Evolutionary conservation across 2,329 filamentous ascomycete species (phyloP), one percentile per base, ranked within the genome.

Genomic region (Pleoardoris graminearum): DNA sequence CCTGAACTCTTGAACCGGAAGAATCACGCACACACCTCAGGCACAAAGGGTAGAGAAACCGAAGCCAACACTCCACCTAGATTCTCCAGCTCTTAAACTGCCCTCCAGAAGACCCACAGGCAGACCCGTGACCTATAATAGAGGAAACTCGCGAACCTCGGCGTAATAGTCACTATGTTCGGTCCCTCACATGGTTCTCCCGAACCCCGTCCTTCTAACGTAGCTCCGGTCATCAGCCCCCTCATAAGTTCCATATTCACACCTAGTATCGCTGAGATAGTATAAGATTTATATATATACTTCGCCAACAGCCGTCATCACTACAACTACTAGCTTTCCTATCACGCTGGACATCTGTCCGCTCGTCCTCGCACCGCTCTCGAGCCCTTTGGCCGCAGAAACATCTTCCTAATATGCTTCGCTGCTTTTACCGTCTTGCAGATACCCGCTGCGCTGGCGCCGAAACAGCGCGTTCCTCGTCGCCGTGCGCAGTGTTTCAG

Each of bases 221-320:
- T 7, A 21, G 33, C 22, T n/a, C 7, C 36, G 76, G 72, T 80
- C 32, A 55, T 80, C 1, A 77, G 75, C 16, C 78, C 78, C 0
- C 70, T 80, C 17, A 77, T 77, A 1, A 76, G 73, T 17, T 77
- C 75, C 33, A 80, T 81, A 77, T 81, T 81, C 64, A 80, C 78
- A 0, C 79, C 79, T 0, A 79, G 78, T 1, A 80, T 81, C 47
- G 63, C 70, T 8, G 75, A 81, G 51, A 81, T 81, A 37, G 79
- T 79, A 2, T 65, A 76, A 39, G 75, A 76, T 23, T 68, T 82
- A 16, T 51, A 76, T 36, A 78, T 76, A 76, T 36, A 78, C 77
- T 1, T 66, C 64, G 5, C 65, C 67, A 2, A 70, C 74, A 11
- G 67, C 66, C 8, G 77, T 81, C 19, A 78, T 81, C 36, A 77